phyloP scores from a whole-genome alignment of 2,329 filamentous ascomycete genomes.

The Xylariales sp. region DNA sequence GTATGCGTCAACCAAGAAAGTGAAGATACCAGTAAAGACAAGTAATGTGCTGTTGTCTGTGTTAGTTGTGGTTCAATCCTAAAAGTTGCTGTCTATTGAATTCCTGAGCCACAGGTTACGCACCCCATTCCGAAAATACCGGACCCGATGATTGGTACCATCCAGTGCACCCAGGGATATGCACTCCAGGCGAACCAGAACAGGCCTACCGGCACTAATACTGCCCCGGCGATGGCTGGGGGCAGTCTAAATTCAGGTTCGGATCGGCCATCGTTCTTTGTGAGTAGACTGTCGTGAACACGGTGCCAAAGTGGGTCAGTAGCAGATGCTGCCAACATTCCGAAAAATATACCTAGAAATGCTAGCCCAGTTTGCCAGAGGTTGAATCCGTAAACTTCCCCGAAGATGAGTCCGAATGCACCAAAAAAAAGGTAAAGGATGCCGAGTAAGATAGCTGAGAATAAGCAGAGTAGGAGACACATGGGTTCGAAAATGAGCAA shows the following conservation, averaged over 20 bases:
- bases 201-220: conserved; percentile 74
- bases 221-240: conserved; percentile 67
- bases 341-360: conserved; percentile 68
- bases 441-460: conserved; percentile 80
- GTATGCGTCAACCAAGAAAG: conserved; percentile 72
- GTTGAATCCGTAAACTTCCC: conserved; percentile 68
- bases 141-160: conserved; percentile 69
- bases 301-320: conserved; percentile 64
- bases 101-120: no score
- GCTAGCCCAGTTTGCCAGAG: conserved; percentile 76
- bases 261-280: conserved; percentile 48
- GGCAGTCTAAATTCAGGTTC: conserved; percentile 88
- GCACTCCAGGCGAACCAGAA: conserved; percentile 91
- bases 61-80: neutral
- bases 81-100: no score
- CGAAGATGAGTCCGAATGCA: conserved; percentile 78
- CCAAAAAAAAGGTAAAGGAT: conserved; percentile 90
- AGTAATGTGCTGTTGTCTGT: conserved; percentile 58
- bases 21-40: conserved; percentile 81
- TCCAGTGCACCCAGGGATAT: conserved; percentile 70
- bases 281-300: conserved; percentile 53
- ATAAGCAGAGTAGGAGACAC: conserved; percentile 67
- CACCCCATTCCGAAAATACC: conserved; percentile 67
- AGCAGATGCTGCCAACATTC: conserved; percentile 60
- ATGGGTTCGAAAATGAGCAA: conserved; percentile 75